phyloP scores from a whole-genome alignment of 306 rosid species.

The Cicer bijugum region DNA sequence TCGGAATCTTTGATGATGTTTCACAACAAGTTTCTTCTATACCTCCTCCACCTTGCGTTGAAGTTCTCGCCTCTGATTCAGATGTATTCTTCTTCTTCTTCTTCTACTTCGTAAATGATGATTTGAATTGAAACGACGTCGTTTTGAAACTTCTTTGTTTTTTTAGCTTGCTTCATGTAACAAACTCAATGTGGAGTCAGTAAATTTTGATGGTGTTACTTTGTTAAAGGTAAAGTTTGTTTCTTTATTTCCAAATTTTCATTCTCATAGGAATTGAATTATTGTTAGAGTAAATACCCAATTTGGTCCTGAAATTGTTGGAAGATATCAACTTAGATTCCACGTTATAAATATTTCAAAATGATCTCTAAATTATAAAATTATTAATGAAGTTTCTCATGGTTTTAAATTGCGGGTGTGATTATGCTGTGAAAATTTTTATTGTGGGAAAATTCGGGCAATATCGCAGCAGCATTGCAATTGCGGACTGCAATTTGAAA shows the following conservation, averaged over 20 bases:
- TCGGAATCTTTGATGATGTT: conserved; percentile 63
- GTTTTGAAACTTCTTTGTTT: neutral
- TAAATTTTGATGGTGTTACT: conserved; percentile 65
- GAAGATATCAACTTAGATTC: too few relatives aligned
- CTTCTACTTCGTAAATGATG: neutral
- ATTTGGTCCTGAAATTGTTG: too few relatives aligned
- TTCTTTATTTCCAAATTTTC: conserved; percentile 9
- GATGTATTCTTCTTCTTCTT: conserved; percentile 49
- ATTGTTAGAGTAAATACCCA: neutral
- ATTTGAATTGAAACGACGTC: neutral
- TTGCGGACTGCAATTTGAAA: too few relatives aligned
- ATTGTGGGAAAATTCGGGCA: too few relatives aligned
- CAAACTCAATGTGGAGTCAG: conserved; percentile 59
- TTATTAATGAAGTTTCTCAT: too few relatives aligned
- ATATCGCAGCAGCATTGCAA: too few relatives aligned
- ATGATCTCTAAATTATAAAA: too few relatives aligned
- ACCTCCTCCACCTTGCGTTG: conserved; percentile 74
- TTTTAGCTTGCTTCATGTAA: conserved; percentile 52
- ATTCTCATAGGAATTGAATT: neutral
- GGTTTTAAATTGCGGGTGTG: too few relatives aligned
- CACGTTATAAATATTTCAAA: too few relatives aligned
- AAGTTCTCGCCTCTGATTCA: conserved; percentile 61
- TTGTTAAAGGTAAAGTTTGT: conserved; percentile 68
- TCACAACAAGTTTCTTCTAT: conserved; percentile 49
- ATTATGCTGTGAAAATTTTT: too few relatives aligned